Conservation (phyloP, 805 yeast species). For the Metschnikowia proteae region DNA sequence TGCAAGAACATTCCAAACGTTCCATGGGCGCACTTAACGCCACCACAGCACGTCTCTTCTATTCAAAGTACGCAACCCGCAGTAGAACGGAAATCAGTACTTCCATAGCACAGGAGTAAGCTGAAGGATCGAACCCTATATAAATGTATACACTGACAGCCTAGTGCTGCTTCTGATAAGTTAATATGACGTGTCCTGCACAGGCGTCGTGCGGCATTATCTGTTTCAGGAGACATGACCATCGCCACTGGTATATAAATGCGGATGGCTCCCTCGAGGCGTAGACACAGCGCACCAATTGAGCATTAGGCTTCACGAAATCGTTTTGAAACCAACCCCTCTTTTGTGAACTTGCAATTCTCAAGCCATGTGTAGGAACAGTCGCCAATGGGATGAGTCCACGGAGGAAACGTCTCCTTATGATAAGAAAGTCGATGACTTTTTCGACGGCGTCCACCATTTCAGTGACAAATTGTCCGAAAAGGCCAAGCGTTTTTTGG, state of each 20-base stretch:
- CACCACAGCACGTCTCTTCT: not conserved
- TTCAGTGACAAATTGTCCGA: constrained; percentile 24
- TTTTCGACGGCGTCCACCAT: constrained; percentile 24
- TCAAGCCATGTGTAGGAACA: not conserved
- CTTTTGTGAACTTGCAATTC: not conserved
- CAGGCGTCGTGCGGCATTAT: not conserved
- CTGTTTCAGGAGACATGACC: constrained; percentile 1
- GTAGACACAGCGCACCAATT: too few relatives aligned
- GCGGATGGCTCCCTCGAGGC: not conserved
- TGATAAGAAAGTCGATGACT: constrained; percentile 23
- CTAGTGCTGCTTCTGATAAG: not conserved
- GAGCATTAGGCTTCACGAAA: too few relatives aligned
- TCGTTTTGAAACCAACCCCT: too few relatives aligned
- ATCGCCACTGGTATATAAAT: constrained; percentile 2
- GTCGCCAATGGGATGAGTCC: not conserved
- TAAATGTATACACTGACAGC: too few relatives aligned
- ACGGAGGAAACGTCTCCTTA: constrained; percentile 12
- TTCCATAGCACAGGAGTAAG: too few relatives aligned
- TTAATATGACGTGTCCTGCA: not conserved
- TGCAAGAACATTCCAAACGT: not conserved
- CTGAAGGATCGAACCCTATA: too few relatives aligned
- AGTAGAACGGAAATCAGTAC: too few relatives aligned
- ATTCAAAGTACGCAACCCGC: not conserved
- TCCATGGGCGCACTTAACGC: not conserved
- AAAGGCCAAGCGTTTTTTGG: constrained; percentile 19